These are phyloP conservation scores for Orbilia oligospora DNA, from an alignment of 2,329 filamentous ascomycete species.

Conservation along the genomic window DNA sequence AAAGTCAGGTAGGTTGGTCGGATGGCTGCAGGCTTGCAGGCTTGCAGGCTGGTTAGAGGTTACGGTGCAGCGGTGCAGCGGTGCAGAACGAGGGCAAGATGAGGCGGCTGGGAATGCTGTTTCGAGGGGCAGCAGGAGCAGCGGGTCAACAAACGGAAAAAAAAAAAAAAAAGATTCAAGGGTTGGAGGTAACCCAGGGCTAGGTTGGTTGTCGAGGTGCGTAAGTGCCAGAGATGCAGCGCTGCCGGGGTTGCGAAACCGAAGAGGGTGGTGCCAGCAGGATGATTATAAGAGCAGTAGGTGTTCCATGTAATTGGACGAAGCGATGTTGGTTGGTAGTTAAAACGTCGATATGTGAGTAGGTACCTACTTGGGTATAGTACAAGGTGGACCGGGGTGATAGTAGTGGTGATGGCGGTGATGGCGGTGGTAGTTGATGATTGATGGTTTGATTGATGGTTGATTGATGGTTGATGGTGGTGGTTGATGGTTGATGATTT, in stretches of 20 bases:
- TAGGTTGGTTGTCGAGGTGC: neutral
- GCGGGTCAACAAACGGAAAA: constrained; percentile 22
- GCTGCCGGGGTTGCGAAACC: constrained; percentile 16
- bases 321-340: neutral
- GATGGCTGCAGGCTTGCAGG: constrained; percentile 3
- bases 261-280: neutral
- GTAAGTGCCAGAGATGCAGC: constrained; percentile 34
- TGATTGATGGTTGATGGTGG: too few relatives aligned
- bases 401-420: too few relatives aligned
- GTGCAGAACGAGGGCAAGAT: constrained; percentile 3
- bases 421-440: too few relatives aligned
- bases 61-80: constrained; percentile 19
- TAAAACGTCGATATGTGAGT: too few relatives aligned
- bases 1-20: neutral
- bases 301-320: neutral
- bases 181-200: neutral
- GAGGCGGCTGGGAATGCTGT: constrained; percentile 48
- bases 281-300: neutral
- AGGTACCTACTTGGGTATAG: too few relatives aligned
- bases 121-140: constrained; percentile 13
- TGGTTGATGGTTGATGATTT: too few relatives aligned
- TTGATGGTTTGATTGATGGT: too few relatives aligned
- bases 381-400: too few relatives aligned
- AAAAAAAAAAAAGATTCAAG: constrained; percentile 20
- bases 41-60: constrained; percentile 12